Percentiles rank a stretch among this genome's conserved stretches.
These are phyloP conservation scores for Lasiosphaeriaceae sp. DNA, from an alignment of 495 filamentous ascomycete genomes.

Conservation along the genomic window DNA sequence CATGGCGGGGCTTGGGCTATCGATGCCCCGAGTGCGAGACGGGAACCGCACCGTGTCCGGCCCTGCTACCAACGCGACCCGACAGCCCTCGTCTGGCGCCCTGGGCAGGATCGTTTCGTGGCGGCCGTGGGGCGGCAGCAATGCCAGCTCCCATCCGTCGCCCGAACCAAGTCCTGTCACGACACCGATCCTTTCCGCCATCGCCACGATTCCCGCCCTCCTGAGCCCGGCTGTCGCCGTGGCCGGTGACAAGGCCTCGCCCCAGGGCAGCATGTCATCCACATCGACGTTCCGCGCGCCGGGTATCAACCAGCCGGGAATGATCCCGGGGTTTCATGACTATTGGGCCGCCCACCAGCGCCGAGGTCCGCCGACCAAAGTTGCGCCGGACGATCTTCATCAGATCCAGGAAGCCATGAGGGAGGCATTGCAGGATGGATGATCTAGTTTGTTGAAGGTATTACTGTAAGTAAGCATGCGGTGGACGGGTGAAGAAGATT, in stretches of 20 bases:
- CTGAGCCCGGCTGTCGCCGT: conserved; percentile 9
- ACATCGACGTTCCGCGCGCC: conserved; percentile 32
- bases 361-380: conserved; percentile 38
- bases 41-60: conserved; percentile 15
- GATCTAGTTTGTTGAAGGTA: too few relatives aligned
- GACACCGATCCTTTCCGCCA: conserved; percentile 5
- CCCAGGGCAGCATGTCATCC: conserved; percentile 17
- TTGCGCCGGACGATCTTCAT: conserved; percentile 37
- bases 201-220: conserved; percentile 8
- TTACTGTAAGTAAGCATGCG: too few relatives aligned
- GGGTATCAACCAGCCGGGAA: conserved; percentile 52
- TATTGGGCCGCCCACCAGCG: conserved; percentile 37
- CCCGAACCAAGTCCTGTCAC: conserved; percentile 12
- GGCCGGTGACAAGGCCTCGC: conserved; percentile 5
- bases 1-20: conserved; percentile 23
- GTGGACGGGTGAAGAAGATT: too few relatives aligned
- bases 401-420: conserved; percentile 36
- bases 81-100: conserved; percentile 19
- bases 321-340: conserved; percentile 47
- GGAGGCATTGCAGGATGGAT: conserved; percentile 34
- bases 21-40: conserved; percentile 12
- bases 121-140: conserved; percentile 41
- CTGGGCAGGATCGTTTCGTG: conserved; percentile 41
- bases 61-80: conserved; percentile 5
- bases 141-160: conserved; percentile 4